A percentile compares a stretch with the other conserved stretches of the same genome.
phyloP scores from a whole-genome alignment of 1,139 yeast species.

The Hansenula sp. region DNA sequence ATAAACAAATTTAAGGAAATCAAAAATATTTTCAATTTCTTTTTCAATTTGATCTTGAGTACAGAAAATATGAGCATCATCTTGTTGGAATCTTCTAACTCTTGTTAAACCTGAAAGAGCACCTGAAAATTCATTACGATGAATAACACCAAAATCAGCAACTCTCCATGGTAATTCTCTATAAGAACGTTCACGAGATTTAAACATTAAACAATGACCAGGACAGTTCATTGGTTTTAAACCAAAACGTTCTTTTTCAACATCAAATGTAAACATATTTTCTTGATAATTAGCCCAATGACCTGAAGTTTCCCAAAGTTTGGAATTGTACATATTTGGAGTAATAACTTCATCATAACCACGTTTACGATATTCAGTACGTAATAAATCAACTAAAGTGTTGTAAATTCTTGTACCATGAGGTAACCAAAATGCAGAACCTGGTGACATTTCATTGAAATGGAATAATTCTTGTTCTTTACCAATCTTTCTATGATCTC shows the following conservation, averaged over 20 bases:
- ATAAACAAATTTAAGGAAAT: conserved; percentile 74
- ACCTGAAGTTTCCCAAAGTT: conserved; percentile 96
- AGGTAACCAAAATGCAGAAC: conserved; percentile 96
- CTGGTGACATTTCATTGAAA: conserved; percentile 97
- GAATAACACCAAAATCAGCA: conserved; percentile 94
- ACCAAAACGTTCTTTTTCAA: conserved; percentile 85
- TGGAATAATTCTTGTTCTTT: conserved; percentile 92
- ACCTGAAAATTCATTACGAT: conserved; percentile 94
- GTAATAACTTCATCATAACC: conserved; percentile 98
- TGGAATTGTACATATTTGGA: conserved; percentile 94
- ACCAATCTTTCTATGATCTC: conserved; percentile 98
- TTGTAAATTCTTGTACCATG: conserved; percentile 97
- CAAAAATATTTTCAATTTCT: conserved; percentile 78
- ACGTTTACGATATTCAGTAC: conserved; percentile 80
- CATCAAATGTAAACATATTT: conserved; percentile 95
- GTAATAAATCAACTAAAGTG: conserved; percentile 70
- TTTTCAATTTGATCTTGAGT: conserved; percentile 78
- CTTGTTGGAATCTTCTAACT: conserved; percentile 97
- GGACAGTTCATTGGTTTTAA: conserved; percentile 99
- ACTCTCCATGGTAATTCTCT: conserved; percentile 95
- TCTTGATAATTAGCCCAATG: conserved; percentile 98
- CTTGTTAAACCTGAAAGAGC: conserved; percentile 87
- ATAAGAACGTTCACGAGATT: conserved; percentile 84
- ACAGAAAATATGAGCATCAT: conserved; percentile 97
- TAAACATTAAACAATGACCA: conserved; percentile 90